Evolutionary conservation across 1,284 basidiomycete species (phyloP).

Genomic region (Rugiboletus extremiorientalis): DNA sequence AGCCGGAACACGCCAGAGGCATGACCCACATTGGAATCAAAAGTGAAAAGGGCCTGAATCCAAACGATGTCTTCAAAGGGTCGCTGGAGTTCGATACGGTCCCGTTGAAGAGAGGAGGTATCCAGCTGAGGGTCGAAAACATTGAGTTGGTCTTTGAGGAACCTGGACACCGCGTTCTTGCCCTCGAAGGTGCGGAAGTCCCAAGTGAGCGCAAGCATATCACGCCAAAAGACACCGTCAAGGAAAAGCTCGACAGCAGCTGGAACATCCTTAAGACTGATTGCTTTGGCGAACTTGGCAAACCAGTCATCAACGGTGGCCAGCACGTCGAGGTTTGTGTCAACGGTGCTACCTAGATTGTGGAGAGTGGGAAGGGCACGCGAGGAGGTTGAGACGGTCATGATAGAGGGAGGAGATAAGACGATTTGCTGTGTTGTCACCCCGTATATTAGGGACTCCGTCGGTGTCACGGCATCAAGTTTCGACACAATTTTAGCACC

Average conservation of each 20-base stretch:
- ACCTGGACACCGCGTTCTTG: constrained; percentile 36
- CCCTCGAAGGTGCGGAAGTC: constrained; percentile 61
- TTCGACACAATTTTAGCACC: too few species aligned
- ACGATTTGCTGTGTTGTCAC: neutral
- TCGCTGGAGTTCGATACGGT: constrained; percentile 32
- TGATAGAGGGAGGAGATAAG: constrained; percentile 4
- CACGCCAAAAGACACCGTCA: constrained; percentile 56
- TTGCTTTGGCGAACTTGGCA: constrained; percentile 20
- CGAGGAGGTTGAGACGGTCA: constrained; percentile 1
- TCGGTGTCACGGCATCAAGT: too few species aligned
- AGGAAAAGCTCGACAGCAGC: constrained; percentile 36
- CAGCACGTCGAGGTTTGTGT: constrained; percentile 19
- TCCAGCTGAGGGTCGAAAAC: constrained; percentile 28
- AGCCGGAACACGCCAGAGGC: constrained; percentile 51
- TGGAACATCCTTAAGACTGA: constrained; percentile 21
- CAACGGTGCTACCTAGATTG: constrained; percentile 19
- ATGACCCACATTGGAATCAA: constrained; percentile 49
- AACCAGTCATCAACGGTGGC: constrained; percentile 23
- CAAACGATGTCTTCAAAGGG: constrained; percentile 54
- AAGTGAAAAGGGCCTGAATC: constrained; percentile 52
- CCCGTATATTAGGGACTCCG: neutral
- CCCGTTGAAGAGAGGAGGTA: constrained; percentile 25
- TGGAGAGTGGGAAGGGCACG: constrained; percentile 25
- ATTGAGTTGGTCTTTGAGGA: constrained; percentile 46
- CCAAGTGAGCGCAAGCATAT: constrained; percentile 61